phyloP scores from a whole-genome alignment of 345 rosid species.

The Garcia nutans region DNA sequence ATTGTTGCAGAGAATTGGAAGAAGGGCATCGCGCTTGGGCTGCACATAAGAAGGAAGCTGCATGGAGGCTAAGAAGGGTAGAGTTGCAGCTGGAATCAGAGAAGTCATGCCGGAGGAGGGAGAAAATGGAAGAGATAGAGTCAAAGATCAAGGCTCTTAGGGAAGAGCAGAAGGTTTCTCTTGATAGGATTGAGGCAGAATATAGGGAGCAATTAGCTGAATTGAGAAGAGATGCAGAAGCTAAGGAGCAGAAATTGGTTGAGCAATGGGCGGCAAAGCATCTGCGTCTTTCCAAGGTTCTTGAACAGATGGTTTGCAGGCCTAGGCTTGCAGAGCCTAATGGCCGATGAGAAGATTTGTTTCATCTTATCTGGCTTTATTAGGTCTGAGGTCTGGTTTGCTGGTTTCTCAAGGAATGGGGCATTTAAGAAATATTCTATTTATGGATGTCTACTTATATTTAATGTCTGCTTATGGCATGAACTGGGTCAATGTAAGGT shows the following conservation, averaged over 20 bases:
- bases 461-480: slow-evolving; percentile 11
- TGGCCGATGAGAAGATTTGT: slow-evolving; percentile 32
- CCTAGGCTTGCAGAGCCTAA: slow-evolving; percentile 44
- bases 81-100: slow-evolving; percentile 95
- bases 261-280: slow-evolving; percentile 88
- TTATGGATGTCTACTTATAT: slow-evolving; percentile 26
- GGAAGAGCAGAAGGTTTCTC: slow-evolving; percentile 70
- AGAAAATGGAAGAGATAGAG: slow-evolving; percentile 88
- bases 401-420: neutral
- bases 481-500: slow-evolving; percentile 19
- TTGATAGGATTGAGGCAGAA: slow-evolving; percentile 81
- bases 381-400: neutral
- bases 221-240: slow-evolving; percentile 74
- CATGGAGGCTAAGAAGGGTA: slow-evolving; percentile 88
- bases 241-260: slow-evolving; percentile 83
- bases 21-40: slow-evolving; percentile 85
- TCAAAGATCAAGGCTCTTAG: slow-evolving; percentile 75
- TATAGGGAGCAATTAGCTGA: slow-evolving; percentile 69
- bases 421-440: slow-evolving; percentile 1
- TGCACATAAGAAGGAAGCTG: slow-evolving; percentile 88
- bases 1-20: slow-evolving; percentile 87
- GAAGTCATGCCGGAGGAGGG: slow-evolving; percentile 68
- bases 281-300: slow-evolving; percentile 62
- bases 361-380: neutral
- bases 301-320: slow-evolving; percentile 74